Evolutionary conservation across 1,284 basidiomycete genomes (phyloP).

Genomic region (Schizophyllum amplum): DNA sequence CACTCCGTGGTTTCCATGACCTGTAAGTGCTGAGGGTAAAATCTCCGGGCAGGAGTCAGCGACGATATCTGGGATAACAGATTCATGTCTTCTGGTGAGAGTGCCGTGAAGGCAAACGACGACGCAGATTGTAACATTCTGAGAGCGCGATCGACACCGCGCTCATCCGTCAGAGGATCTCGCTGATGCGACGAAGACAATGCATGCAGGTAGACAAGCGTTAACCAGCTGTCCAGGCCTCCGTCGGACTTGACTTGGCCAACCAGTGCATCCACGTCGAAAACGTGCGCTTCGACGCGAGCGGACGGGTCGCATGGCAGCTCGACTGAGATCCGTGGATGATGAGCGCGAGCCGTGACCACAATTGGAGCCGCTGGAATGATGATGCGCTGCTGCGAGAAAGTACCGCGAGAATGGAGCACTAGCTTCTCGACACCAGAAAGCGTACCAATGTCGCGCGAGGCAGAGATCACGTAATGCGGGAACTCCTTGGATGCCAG

Average conservation of each 20-base stretch:
- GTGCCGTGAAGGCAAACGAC: conserved; percentile 18
- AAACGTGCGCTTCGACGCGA: conserved; percentile 11
- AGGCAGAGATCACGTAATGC: conserved; percentile 25
- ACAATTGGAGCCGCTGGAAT: conserved; percentile 26
- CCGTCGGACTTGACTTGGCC: conserved; percentile 16
- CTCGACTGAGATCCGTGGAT: not conserved
- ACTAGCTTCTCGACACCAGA: conserved; percentile 33
- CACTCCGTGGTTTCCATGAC: conserved; percentile 7
- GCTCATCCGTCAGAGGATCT: conserved; percentile 21
- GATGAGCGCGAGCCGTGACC: not conserved
- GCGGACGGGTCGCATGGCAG: not conserved
- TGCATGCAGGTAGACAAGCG: conserved; percentile 20
- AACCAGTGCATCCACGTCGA: conserved; percentile 16
- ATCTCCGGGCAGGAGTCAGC: conserved; percentile 17
- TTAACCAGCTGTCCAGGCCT: conserved; percentile 16
- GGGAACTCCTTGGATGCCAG: conserved; percentile 28
- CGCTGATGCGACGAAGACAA: conserved; percentile 19
- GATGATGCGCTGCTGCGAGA: conserved; percentile 15
- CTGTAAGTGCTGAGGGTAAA: conserved; percentile 17
- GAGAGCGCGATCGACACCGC: conserved; percentile 22
- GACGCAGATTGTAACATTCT: conserved; percentile 15
- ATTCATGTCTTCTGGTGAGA: conserved; percentile 8
- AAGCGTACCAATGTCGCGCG: conserved; percentile 29
- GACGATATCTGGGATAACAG: conserved; percentile 15
- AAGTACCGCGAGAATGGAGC: conserved; percentile 20